Conservation (phyloP, 164 flowering plant genomes). For the Aristolochia fimbriata region DNA sequence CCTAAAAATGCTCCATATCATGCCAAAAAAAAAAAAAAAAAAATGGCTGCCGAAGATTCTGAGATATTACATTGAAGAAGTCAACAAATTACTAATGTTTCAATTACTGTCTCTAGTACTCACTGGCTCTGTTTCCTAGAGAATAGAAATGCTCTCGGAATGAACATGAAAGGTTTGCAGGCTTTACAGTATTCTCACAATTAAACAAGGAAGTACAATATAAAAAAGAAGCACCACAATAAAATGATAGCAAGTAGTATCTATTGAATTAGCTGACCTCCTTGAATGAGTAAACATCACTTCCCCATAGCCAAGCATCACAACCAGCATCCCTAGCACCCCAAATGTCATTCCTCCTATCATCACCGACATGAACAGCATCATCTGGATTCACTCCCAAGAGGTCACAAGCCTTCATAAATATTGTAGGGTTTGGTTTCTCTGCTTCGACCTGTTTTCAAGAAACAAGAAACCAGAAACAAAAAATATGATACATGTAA, state of each 20-base stretch:
- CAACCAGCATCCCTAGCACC: slow-evolving; percentile 99
- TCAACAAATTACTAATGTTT: background rate
- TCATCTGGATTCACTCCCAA: slow-evolving; percentile 89
- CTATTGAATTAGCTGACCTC: slow-evolving; percentile 39
- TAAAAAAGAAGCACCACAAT: background rate
- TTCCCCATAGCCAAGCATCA: slow-evolving; percentile 99
- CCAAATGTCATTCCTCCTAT: slow-evolving; percentile 94
- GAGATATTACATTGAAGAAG: too few species aligned
- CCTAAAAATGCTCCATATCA: too few species aligned
- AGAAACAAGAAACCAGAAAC: background rate
- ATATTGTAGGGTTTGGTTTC: slow-evolving; percentile 96
- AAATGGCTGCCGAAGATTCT: too few species aligned
- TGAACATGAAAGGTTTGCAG: background rate
- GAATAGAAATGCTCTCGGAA: background rate
- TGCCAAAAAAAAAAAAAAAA: too few species aligned
- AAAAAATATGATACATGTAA: background rate
- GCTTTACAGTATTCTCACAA: background rate
- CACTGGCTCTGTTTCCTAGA: background rate
- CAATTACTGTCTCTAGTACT: background rate
- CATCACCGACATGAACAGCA: slow-evolving; percentile 96
- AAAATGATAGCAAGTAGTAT: too few species aligned
- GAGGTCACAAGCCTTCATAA: slow-evolving; percentile 90
- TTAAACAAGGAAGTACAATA: background rate
- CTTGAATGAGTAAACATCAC: slow-evolving; percentile 82
- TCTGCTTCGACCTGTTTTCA: slow-evolving; percentile 77